Conservation (phyloP, 768 basidiomycete species). For the Ephemerocybe angulata region DNA sequence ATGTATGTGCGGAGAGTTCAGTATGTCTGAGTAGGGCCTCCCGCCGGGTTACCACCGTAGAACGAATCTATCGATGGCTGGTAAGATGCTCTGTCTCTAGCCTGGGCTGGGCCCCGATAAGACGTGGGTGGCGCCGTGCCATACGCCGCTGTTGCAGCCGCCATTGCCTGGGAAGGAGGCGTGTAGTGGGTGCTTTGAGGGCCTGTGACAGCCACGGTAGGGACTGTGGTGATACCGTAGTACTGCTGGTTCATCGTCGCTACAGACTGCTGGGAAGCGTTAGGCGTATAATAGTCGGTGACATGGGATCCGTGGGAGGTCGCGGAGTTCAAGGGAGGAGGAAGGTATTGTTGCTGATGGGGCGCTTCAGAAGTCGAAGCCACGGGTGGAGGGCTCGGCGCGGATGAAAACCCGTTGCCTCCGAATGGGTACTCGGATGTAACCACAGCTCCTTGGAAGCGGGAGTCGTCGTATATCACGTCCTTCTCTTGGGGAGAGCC, state of each 20-base stretch:
- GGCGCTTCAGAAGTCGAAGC: neutral
- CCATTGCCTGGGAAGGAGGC: constrained; percentile 16
- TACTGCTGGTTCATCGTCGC: constrained; percentile 14
- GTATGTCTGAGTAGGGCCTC: too few relatives aligned
- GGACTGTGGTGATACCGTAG: constrained; percentile 8
- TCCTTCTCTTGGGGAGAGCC: constrained; percentile 23
- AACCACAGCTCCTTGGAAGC: constrained; percentile 3
- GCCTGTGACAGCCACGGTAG: constrained; percentile 18
- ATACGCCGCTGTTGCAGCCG: neutral
- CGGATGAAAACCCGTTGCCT: neutral
- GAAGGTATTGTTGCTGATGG: neutral
- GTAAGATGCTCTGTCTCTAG: too few relatives aligned
- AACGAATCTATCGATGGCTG: constrained; percentile 40
- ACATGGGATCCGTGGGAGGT: constrained; percentile 2
- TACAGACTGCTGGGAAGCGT: constrained; percentile 5
- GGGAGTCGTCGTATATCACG: constrained; percentile 5
- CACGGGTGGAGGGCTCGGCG: neutral
- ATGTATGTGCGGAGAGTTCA: too few relatives aligned
- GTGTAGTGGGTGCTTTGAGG: constrained; percentile 14
- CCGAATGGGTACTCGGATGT: constrained; percentile 4
- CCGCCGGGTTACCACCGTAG: constrained; percentile 32
- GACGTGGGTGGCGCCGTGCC: constrained; percentile 14
- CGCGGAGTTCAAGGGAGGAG: neutral
- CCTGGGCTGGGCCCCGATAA: constrained; percentile 15
- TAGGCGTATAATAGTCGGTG: constrained; percentile 4